Conservation (phyloP, 208 protist species). For the Trypanosoma lewisi region DNA sequence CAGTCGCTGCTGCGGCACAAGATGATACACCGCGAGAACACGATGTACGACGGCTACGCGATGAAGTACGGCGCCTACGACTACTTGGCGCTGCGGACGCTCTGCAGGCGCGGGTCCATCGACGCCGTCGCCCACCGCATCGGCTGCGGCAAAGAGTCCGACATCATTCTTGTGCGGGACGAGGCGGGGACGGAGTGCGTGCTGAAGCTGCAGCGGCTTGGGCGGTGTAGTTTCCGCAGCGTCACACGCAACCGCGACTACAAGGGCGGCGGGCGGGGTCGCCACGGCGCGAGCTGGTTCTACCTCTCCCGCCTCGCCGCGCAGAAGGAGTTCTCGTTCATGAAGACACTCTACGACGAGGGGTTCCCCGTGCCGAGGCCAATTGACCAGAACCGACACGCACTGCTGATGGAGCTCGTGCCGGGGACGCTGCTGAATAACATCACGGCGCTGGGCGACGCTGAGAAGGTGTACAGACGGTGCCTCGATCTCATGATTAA, state of each 20-base stretch:
- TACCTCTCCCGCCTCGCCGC: constrained; percentile 98
- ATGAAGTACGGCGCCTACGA: constrained; percentile 99
- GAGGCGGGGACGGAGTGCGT: constrained; percentile 85
- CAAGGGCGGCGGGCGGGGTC: constrained; percentile 68
- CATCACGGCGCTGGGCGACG: constrained; percentile 84
- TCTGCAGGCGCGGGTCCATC: constrained; percentile 92
- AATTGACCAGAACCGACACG: constrained; percentile 98
- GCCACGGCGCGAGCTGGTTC: constrained; percentile 95
- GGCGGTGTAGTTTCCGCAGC: constrained; percentile 97
- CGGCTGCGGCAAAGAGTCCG: constrained; percentile 99
- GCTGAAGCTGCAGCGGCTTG: constrained; percentile 95
- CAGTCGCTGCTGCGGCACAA: constrained; percentile 90
- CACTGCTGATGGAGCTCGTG: constrained; percentile 97
- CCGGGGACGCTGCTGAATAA: constrained; percentile 93
- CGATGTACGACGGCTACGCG: constrained; percentile 96
- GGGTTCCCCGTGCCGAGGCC: constrained; percentile 97
- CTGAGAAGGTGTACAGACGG: constrained; percentile 86
- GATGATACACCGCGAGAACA: constrained; percentile 94
- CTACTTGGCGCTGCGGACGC: constrained; percentile 96
- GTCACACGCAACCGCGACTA: constrained; percentile 98
- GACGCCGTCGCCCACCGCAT: constrained; percentile 94
- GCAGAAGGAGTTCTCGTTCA: constrained; percentile 98
- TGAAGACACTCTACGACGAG: constrained; percentile 95
- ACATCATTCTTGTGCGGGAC: constrained; percentile 93
- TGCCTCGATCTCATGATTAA: constrained; percentile 93